Evolutionary conservation across 371 early-diverging fungal species (phyloP).

Genomic region (Blyttiomyces sp.): DNA sequence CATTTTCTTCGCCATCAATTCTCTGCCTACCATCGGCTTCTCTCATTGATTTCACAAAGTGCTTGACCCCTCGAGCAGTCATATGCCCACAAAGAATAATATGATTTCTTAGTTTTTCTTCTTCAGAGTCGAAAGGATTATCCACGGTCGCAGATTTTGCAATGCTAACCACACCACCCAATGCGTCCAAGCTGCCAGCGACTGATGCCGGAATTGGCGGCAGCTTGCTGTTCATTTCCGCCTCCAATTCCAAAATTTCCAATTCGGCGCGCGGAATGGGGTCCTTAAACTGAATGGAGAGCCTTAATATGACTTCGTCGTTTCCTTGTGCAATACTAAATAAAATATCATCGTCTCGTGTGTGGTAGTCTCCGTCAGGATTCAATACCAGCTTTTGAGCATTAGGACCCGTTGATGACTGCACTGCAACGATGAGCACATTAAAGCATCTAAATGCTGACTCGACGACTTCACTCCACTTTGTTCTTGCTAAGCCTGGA

Average conservation of each 20-base stretch:
- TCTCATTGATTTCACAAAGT: too few relatives aligned
- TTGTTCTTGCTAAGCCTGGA: constrained; percentile 33
- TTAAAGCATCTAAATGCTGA: constrained; percentile 30
- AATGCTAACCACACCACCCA: neutral
- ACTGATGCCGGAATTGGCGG: neutral
- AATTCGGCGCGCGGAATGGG: constrained; percentile 22
- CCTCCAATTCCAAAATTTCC: constrained; percentile 28
- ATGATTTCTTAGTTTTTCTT: constrained; percentile 17
- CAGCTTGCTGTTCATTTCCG: constrained; percentile 28
- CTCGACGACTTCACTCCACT: constrained; percentile 32
- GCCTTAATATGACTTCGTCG: constrained; percentile 38
- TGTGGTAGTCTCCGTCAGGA: constrained; percentile 28
- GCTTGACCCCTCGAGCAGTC: constrained; percentile 35
- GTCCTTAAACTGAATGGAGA: constrained; percentile 40
- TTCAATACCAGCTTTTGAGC: constrained; percentile 31
- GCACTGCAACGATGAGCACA: constrained; percentile 37
- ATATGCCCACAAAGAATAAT: constrained; percentile 45
- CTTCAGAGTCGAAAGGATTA: too few relatives aligned
- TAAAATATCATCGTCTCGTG: constrained; percentile 34
- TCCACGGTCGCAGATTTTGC: too few relatives aligned
- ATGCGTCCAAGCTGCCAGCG: neutral
- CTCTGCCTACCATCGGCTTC: neutral
- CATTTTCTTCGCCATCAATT: constrained; percentile 2
- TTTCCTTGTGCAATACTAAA: constrained; percentile 36
- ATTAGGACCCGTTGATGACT: constrained; percentile 22